Conservation (phyloP, 805 yeast genomes). For the Candida ficus region DNA sequence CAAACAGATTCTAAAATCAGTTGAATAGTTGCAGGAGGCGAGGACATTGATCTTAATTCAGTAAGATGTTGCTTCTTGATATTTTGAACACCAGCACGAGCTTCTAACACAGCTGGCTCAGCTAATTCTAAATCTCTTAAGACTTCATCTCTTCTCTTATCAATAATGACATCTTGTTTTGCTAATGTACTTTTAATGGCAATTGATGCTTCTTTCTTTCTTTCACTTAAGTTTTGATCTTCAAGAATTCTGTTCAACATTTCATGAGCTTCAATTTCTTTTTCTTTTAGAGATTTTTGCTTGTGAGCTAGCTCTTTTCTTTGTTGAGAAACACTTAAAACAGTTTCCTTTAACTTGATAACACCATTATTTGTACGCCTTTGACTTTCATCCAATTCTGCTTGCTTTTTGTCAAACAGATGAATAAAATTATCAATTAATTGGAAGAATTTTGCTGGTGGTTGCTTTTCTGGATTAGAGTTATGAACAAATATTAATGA, state of each 20-base stretch:
- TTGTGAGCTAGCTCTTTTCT: constrained; percentile 50
- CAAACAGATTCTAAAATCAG: constrained; percentile 86
- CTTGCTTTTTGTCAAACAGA: constrained; percentile 38
- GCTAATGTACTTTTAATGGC: constrained; percentile 67
- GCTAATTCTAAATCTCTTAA: constrained; percentile 63
- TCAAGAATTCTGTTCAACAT: constrained; percentile 72
- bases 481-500: constrained; percentile 44
- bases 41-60: constrained; percentile 81
- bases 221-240: constrained; percentile 89
- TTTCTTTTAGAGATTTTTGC: constrained; percentile 40
- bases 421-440: constrained; percentile 41
- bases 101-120: constrained; percentile 81
- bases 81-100: constrained; percentile 84
- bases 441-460: constrained; percentile 55
- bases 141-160: constrained; percentile 48
- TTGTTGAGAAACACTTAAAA: constrained; percentile 60
- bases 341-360: constrained; percentile 71
- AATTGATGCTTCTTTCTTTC: constrained; percentile 80
- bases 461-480: constrained; percentile 9
- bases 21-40: constrained; percentile 87
- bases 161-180: constrained; percentile 59
- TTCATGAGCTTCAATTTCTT: constrained; percentile 62
- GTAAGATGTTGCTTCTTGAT: constrained; percentile 90
- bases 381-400: constrained; percentile 56
- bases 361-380: constrained; percentile 70